Evolutionary conservation across 1,284 basidiomycete genomes (phyloP).

Genomic region (Sanghuangporus sanghuang): DNA sequence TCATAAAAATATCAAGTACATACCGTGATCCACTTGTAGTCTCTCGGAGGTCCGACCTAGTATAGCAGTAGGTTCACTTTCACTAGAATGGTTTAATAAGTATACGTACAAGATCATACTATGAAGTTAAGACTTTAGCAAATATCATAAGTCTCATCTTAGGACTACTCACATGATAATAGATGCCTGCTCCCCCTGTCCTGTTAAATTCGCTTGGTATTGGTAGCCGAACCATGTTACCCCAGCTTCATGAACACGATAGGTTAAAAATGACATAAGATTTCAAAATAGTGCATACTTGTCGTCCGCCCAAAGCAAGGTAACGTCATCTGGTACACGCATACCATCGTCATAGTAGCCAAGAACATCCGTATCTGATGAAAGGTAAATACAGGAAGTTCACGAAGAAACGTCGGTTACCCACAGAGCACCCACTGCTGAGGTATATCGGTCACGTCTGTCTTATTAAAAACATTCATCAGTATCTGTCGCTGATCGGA

Average conservation of each 20-base stretch:
- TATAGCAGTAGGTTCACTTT: neutral
- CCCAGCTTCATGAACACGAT: slow-evolving; percentile 37
- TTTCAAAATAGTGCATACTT: slow-evolving; percentile 35
- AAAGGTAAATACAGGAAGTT: slow-evolving; percentile 3
- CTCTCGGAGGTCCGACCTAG: slow-evolving; percentile 48
- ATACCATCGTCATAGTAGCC: slow-evolving; percentile 62
- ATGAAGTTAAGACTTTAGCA: neutral
- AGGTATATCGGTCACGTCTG: slow-evolving; percentile 47
- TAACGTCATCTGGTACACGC: slow-evolving; percentile 49
- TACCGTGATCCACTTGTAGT: slow-evolving; percentile 60
- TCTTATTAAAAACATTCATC: slow-evolving; percentile 44
- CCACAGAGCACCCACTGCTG: slow-evolving; percentile 63
- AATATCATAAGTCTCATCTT: neutral
- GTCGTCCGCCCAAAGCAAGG: slow-evolving; percentile 57
- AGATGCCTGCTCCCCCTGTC: slow-evolving; percentile 61
- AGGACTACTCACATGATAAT: slow-evolving; percentile 53
- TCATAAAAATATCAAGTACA: slow-evolving; percentile 21
- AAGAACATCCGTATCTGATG: slow-evolving; percentile 54
- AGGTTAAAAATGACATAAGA: neutral
- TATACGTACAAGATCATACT: slow-evolving; percentile 42
- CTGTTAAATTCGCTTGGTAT: slow-evolving; percentile 45
- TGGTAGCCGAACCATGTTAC: slow-evolving; percentile 56
- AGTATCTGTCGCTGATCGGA: slow-evolving; percentile 58
- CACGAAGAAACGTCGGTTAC: slow-evolving; percentile 21
- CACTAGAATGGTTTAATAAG: neutral